Evolutionary conservation across 1,139 yeast species (phyloP).

Genomic region (Taphrina populina): DNA sequence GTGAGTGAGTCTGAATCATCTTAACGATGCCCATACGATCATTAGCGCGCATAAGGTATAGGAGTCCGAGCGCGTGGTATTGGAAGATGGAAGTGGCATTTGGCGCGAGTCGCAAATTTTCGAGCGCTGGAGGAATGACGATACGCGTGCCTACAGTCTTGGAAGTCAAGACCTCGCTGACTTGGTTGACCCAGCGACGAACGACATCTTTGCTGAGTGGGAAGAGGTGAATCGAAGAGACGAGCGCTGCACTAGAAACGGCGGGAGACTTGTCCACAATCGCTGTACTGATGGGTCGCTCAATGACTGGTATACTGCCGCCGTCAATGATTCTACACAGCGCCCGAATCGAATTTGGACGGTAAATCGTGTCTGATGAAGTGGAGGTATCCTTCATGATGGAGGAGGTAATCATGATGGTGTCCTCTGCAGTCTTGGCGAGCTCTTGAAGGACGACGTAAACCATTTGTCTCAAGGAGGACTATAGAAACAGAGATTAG

Average conservation of each 20-base stretch:
- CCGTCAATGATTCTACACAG: constrained; percentile 79
- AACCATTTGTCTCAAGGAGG: constrained; percentile 87
- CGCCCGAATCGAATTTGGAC: constrained; percentile 93
- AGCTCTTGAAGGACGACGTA: constrained; percentile 91
- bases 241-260: constrained; percentile 87
- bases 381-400: constrained; percentile 94
- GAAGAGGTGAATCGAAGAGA: constrained; percentile 82
- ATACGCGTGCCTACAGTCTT: constrained; percentile 49
- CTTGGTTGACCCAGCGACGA: constrained; percentile 88
- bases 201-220: constrained; percentile 91
- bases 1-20: constrained; percentile 69
- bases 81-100: constrained; percentile 70
- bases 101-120: constrained; percentile 35
- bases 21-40: constrained; percentile 94
- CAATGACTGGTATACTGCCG: constrained; percentile 83
- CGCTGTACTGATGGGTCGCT: constrained; percentile 86
- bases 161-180: constrained; percentile 78
- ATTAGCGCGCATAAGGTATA: constrained; percentile 82
- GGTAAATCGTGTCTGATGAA: constrained; percentile 76
- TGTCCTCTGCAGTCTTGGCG: constrained; percentile 79
- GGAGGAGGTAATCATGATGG: constrained; percentile 94
- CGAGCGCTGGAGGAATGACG: constrained; percentile 27
- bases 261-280: constrained; percentile 88
- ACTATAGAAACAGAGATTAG: constrained; percentile 39
- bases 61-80: constrained; percentile 90